phyloP scores from a whole-genome alignment of 805 yeast species.

The Ogataea saltuana region DNA sequence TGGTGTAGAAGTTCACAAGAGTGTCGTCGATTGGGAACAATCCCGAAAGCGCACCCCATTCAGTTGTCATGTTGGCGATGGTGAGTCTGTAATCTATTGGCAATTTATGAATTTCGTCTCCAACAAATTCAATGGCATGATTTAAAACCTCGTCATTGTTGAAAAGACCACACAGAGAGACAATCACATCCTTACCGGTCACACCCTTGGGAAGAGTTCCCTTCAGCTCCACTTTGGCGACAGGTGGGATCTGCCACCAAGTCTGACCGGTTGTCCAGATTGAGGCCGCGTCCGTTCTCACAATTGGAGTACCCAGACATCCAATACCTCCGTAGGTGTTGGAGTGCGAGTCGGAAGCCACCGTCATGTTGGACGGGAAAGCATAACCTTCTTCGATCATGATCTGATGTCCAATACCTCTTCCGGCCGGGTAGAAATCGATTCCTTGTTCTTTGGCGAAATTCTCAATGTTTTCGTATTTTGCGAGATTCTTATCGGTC shows the following conservation, averaged over 20 bases:
- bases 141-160: slow-evolving; percentile 90
- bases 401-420: slow-evolving; percentile 99
- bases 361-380: slow-evolving; percentile 88
- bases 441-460: slow-evolving; percentile 90
- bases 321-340: slow-evolving; percentile 98
- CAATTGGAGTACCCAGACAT: slow-evolving; percentile 94
- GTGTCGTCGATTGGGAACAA: slow-evolving; percentile 92
- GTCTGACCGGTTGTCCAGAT: slow-evolving; percentile 99
- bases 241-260: slow-evolving; percentile 99
- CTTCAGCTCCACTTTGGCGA: slow-evolving; percentile 84
- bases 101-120: slow-evolving; percentile 69
- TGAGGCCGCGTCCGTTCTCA: slow-evolving; percentile 97
- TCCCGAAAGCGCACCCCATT: slow-evolving; percentile 98
- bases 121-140: slow-evolving; percentile 92
- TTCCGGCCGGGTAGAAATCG: slow-evolving; percentile 97
- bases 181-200: slow-evolving; percentile 95
- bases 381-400: slow-evolving; percentile 99
- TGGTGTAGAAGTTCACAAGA: slow-evolving; percentile 74
- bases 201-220: slow-evolving; percentile 85
- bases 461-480: slow-evolving; percentile 83
- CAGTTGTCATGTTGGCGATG: slow-evolving; percentile 97
- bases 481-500: slow-evolving; percentile 81
- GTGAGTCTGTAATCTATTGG: slow-evolving; percentile 85
- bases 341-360: slow-evolving; percentile 97
- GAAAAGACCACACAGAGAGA: slow-evolving; percentile 91